Conservation (phyloP, 208 protist genomes). For the Acanthamoeba lenticulata region DNA sequence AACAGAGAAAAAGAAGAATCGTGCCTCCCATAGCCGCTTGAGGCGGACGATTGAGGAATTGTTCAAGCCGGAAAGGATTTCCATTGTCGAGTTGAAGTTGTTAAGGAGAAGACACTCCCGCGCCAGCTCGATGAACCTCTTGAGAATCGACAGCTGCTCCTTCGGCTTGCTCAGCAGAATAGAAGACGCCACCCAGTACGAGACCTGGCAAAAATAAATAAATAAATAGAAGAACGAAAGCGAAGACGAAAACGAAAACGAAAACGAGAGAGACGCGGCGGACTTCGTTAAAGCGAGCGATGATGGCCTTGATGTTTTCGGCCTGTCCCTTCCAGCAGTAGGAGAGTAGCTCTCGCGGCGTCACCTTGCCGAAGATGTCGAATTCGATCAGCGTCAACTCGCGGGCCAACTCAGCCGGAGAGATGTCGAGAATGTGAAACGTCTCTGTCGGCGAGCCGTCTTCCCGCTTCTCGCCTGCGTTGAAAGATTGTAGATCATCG, state of each 20-base stretch:
- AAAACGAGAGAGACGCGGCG: background rate
- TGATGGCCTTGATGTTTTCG: constrained; percentile 21
- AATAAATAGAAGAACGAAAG: background rate
- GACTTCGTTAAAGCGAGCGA: constrained; percentile 1
- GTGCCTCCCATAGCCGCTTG: constrained; percentile 23
- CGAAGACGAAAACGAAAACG: background rate
- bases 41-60: background rate
- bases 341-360: constrained; percentile 3
- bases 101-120: constrained; percentile 9
- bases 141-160: background rate
- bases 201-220: background rate
- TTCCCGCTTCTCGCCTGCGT: background rate
- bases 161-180: constrained; percentile 40
- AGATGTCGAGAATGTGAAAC: constrained; percentile 3
- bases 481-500: too few relatives aligned
- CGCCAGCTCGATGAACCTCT: constrained; percentile 42
- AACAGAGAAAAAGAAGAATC: background rate
- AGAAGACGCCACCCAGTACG: constrained; percentile 12
- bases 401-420: background rate
- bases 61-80: constrained; percentile 43
- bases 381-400: constrained; percentile 51
- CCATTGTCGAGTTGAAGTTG: constrained; percentile 52
- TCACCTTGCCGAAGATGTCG: constrained; percentile 28
- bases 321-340: constrained; percentile 14
- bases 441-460: background rate